Base-by-base conservation (phyloP, 2,329 filamentous ascomycete species). In the Eutypa lata region DNA sequence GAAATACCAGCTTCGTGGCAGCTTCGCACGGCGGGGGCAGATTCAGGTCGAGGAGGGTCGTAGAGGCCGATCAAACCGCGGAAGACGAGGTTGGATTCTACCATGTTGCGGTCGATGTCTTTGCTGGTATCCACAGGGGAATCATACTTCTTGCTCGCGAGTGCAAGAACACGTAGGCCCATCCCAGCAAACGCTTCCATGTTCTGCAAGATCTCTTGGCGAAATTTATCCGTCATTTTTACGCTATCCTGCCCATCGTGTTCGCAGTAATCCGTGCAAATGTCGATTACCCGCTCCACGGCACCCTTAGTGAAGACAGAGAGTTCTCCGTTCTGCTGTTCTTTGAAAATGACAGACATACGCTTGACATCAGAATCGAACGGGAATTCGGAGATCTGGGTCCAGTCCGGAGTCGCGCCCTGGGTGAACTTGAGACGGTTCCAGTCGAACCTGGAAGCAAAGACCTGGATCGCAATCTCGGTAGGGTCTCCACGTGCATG, bases 361-460 rank as follows among this genome's bases (percentile, higher is more conserved):
- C 84, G 84, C 73, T 90, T 90, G 58, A 89, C 80, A 55, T 84
- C 83, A 1, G 84, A 88, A 61, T 89, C 86, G 63, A 90, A 90
- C 0, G 86, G 86, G 49, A 87, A 84, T 64, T 90, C 87, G 1
- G 82, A 80, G 44, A 87, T 70, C 57, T 85, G 76, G 42, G 71
- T 73, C 80, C 79, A 86, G 40, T 74, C 68, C 1, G 77, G 71
- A 13, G n/a, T n/a, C n/a, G n/a, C n/a, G n/a, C n/a, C n/a, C n/a
- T n/a, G n/a, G n/a, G n/a, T n/a, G n/a, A 82, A 76, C 16, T 72
- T 70, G 18, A 77, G 72, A 38, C 81, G 75, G 55, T 84, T 83
- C 75, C 79, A 82, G 54, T 79, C 75, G 62, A 89, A 89, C 16
- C 87, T 83, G 35, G 79, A 82, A 13, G 85, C 83, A 58, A 89